phyloP scores from a whole-genome alignment of 495 filamentous ascomycete species.

The Talaromyces liani region DNA sequence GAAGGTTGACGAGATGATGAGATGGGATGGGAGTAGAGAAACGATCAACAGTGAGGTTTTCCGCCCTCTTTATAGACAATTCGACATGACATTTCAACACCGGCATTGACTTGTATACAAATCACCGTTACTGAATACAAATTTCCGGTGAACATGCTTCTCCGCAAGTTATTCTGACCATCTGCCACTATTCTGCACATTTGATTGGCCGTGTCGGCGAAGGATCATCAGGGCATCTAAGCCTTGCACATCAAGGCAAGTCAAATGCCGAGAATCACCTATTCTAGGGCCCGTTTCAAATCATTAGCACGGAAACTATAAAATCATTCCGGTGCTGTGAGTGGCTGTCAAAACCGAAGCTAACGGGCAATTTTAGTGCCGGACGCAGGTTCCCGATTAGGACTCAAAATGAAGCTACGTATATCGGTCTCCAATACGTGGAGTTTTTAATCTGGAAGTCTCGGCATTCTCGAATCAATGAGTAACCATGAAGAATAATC shows the following conservation, averaged over 20 bases:
- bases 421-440: not conserved
- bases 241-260: not conserved
- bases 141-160: not conserved
- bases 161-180: not conserved
- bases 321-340: not conserved
- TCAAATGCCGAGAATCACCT: not conserved
- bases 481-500: not conserved
- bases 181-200: not conserved
- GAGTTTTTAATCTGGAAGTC: not conserved
- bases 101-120: not conserved
- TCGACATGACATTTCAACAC: not conserved
- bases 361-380: not conserved
- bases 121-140: not conserved
- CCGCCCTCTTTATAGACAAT: not conserved
- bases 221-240: not conserved
- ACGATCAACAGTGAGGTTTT: not conserved
- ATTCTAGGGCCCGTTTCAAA: not conserved
- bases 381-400: not conserved
- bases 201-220: not conserved
- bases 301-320: not conserved
- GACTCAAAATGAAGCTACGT: not conserved
- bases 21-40: not conserved
- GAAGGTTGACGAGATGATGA: not conserved
- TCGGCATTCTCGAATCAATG: not conserved
- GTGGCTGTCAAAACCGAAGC: not conserved